Percentiles rank a stretch among this genome's conserved stretches.
These are phyloP conservation scores for Phytophthora meadii DNA, from an alignment of 352 stramenopile genomes.

Conservation along the genomic window DNA sequence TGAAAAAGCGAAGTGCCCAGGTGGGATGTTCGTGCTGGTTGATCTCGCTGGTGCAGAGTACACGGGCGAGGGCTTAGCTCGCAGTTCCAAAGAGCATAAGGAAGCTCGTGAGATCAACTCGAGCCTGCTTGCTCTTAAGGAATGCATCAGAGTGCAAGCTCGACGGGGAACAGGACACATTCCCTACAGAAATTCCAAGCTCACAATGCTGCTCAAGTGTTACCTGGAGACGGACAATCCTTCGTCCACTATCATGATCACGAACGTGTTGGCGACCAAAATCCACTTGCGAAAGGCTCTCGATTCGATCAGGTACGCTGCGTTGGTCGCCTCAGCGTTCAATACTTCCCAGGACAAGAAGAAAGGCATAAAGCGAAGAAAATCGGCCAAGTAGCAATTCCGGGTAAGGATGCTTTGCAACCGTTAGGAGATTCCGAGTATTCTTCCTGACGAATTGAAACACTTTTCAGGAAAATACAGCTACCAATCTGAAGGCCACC, in stretches of 20 bases:
- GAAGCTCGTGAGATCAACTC: slow-evolving; percentile 42
- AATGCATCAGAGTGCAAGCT: slow-evolving; percentile 49
- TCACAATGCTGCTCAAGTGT: slow-evolving; percentile 56
- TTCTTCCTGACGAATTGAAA: no score
- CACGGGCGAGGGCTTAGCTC: slow-evolving; percentile 45
- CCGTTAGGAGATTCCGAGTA: no score
- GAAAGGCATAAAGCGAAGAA: not conserved
- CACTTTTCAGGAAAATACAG: no score
- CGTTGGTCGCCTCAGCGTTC: slow-evolving; percentile 50
- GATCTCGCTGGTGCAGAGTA: slow-evolving; percentile 65
- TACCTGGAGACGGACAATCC: slow-evolving; percentile 36
- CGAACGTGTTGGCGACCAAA: slow-evolving; percentile 45
- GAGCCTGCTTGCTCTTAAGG: slow-evolving; percentile 58
- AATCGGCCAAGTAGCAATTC: no score
- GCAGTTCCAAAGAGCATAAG: slow-evolving; percentile 21
- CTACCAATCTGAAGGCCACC: no score
- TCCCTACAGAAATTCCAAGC: slow-evolving; percentile 52
- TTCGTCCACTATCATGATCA: slow-evolving; percentile 50
- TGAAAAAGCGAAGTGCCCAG: slow-evolving; percentile 18
- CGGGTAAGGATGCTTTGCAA: no score
- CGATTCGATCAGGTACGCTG: slow-evolving; percentile 55
- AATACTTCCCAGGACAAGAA: slow-evolving; percentile 13
- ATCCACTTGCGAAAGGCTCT: slow-evolving; percentile 32
- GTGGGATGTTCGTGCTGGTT: slow-evolving; percentile 56
- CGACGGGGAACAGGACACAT: slow-evolving; percentile 21